Conservation (phyloP, 345 rosid genomes). For the Zanthoxylum bungeanum region DNA sequence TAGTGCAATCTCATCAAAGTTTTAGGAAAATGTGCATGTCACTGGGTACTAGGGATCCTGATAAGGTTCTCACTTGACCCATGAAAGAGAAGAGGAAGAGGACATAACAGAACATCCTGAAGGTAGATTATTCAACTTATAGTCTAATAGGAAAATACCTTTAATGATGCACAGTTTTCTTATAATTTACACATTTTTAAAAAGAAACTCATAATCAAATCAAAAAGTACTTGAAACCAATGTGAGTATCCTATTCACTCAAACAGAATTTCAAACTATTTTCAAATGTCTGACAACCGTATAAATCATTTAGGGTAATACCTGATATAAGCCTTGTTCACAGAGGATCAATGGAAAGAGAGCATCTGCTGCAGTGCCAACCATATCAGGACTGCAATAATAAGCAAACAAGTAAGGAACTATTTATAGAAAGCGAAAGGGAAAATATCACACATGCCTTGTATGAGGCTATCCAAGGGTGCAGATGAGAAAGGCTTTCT, state of each 20-base stretch:
- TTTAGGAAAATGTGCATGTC: neutral
- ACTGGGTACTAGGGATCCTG: neutral
- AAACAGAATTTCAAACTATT: neutral
- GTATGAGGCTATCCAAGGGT: neutral
- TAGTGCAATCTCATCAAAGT: neutral
- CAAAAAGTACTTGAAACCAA: neutral
- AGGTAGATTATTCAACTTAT: neutral
- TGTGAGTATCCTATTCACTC: neutral
- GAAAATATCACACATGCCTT: neutral
- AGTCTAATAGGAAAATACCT: neutral
- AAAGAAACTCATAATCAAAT: neutral
- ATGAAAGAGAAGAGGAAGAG: neutral
- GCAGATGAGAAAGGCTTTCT: neutral
- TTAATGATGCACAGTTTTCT: neutral
- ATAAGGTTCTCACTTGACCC: neutral
- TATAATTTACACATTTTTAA: neutral
- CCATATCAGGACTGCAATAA: slow-evolving; percentile 74
- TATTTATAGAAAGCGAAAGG: neutral
- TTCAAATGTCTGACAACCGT: neutral
- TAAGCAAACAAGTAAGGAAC: slow-evolving; percentile 3
- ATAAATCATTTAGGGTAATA: slow-evolving; percentile 16
- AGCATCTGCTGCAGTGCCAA: slow-evolving; percentile 92
- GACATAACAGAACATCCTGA: neutral
- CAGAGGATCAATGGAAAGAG: slow-evolving; percentile 92
- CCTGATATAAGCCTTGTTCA: slow-evolving; percentile 91